These are phyloP conservation scores for Eustoma russellianum DNA, from an alignment of 257 asterid genomes.

Conservation along the genomic window DNA sequence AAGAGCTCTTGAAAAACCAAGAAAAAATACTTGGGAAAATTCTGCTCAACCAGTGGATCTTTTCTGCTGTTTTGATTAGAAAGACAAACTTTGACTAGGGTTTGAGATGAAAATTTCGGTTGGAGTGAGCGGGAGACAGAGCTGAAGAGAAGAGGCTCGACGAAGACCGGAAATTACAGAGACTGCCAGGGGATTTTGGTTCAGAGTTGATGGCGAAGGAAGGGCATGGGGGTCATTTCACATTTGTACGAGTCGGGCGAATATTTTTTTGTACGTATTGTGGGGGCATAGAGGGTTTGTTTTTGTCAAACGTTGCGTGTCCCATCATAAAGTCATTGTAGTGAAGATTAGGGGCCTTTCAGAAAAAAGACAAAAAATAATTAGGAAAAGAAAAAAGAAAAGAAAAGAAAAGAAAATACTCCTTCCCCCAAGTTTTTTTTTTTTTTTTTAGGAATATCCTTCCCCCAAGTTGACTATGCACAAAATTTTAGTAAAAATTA, in stretches of 20 bases:
- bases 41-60: neutral
- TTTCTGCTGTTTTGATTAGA: conserved; percentile 2
- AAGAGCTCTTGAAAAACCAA: neutral
- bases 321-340: too few species aligned
- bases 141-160: conserved; percentile 11
- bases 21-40: neutral
- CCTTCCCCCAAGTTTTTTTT: too few species aligned
- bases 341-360: too few species aligned
- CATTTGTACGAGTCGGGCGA: neutral
- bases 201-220: neutral
- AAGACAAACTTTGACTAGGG: conserved; percentile 24
- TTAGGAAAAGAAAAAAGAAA: neutral
- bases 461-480: too few species aligned
- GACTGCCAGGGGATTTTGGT: neutral
- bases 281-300: neutral
- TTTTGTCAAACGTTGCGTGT: too few species aligned
- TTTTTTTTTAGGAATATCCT: too few species aligned
- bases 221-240: neutral
- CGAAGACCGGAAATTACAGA: conserved; percentile 16
- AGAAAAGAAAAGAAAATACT: too few species aligned
- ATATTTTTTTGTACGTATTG: conserved; percentile 11
- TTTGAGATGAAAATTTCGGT: conserved; percentile 17
- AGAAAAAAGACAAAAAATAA: too few species aligned
- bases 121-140: conserved; percentile 40
- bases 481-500: too few species aligned